Evolutionary conservation across 495 filamentous ascomycete species (phyloP), one percentile per base, ranked within the genome.

Genomic region (Podospora tetraspora): DNA sequence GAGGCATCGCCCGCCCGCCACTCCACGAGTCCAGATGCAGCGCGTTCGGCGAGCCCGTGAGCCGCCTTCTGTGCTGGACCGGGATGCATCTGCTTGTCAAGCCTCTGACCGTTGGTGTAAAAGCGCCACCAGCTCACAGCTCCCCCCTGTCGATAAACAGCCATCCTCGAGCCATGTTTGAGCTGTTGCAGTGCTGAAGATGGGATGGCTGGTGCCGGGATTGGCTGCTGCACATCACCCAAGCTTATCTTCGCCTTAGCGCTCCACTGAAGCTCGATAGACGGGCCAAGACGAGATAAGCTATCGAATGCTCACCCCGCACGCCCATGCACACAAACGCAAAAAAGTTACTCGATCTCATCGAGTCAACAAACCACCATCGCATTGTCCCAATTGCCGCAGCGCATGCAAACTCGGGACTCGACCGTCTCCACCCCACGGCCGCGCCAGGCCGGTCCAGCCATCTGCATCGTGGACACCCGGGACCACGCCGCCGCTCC

Each of bases 311-410:
- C 56, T 58, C 12, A 69, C 69, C 69, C 69, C 69, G 61, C 66
- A 61, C 43, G 43, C 43, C 30, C 43, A 52, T 52, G 34, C 57
- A 27, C 57, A 27, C 32, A 25, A 65, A 9, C 62, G n/a, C 12
- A 59, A 70, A 67, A 69, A 32, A 24, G 67, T 72, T 72, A 72
- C 70, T 72, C 68, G 57, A 72, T 70, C 58, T 52, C 70, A 72
- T 72, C 70, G 70, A 72, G 70, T 72, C 70, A 72, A 56, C 60
- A 27, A 62, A 11, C 23, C 6, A n/a, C 62, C 32, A 63, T 25
- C n/a, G 62, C 62, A 2, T 22, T 22, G 24, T 9, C 3, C 21
- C 29, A 56, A 21, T 19, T 19, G 30, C 32, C 27, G 60, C 12
- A n/a, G 25, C 23, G 13, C 13, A 32, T 29, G 59, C 24, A 34